Percentiles rank a stretch among this genome's conserved stretches.
Conservation (phyloP, 2,329 filamentous ascomycete genomes). For the Arthroderma sp. region DNA sequence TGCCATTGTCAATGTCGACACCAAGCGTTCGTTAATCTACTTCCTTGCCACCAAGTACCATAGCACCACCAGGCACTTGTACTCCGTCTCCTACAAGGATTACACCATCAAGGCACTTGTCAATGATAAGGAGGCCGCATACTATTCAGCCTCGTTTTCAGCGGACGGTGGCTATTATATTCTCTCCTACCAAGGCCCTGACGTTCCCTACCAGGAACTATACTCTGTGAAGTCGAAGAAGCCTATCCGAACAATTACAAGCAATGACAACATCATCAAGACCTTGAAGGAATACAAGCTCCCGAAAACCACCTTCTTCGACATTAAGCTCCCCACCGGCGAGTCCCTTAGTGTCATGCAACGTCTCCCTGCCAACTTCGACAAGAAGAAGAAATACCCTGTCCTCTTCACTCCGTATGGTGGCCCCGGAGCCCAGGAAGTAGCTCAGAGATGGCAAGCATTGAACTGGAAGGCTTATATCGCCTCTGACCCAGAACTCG, state of each 20-base stretch:
- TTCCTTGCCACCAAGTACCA: slow-evolving; percentile 53
- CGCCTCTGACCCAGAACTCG: slow-evolving; percentile 52
- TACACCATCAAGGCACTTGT: slow-evolving; percentile 46
- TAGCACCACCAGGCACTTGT: slow-evolving; percentile 54
- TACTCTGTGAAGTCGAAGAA: slow-evolving; percentile 39
- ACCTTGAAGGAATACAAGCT: slow-evolving; percentile 48
- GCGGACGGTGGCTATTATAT: slow-evolving; percentile 51
- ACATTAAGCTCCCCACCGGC: slow-evolving; percentile 48
- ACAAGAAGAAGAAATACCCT: slow-evolving; percentile 50
- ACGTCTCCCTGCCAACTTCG: slow-evolving; percentile 51
- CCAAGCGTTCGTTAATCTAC: slow-evolving; percentile 43
- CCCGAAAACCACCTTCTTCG: slow-evolving; percentile 51
- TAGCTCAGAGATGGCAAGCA: slow-evolving; percentile 42
- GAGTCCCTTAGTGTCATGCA: slow-evolving; percentile 52
- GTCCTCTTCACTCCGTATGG: slow-evolving; percentile 56
- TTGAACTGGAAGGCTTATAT: slow-evolving; percentile 51
- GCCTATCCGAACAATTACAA: slow-evolving; percentile 45
- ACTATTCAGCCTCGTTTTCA: slow-evolving; percentile 54
- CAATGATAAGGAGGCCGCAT: slow-evolving; percentile 44
- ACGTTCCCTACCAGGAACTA: slow-evolving; percentile 56
- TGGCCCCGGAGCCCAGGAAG: slow-evolving; percentile 51
- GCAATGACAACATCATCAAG: slow-evolving; percentile 45
- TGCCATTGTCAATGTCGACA: slow-evolving; percentile 47
- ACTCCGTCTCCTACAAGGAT: slow-evolving; percentile 47
- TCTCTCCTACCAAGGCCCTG: slow-evolving; percentile 50